A percentile compares a stretch with the other conserved stretches of the same genome.
phyloP scores from a whole-genome alignment of 306 rosid genomes.

The Cucumis cinereus region DNA sequence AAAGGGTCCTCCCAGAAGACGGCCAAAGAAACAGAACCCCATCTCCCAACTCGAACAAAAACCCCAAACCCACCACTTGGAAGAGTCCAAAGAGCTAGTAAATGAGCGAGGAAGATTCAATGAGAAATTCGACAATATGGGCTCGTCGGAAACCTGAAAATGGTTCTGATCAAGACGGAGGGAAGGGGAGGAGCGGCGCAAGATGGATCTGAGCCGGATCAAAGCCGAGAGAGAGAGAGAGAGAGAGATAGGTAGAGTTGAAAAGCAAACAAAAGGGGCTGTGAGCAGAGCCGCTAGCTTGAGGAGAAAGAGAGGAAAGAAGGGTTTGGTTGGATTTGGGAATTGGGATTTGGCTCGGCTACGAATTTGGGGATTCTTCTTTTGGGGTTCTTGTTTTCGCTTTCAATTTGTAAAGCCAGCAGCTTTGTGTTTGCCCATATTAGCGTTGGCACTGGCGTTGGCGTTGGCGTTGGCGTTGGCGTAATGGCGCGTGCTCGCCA shows the following conservation, averaged over 20 bases:
- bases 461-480: not conserved
- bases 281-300: conserved; percentile 43
- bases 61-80: not conserved
- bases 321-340: not conserved
- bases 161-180: not conserved
- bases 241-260: not conserved
- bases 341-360: conserved; percentile 4
- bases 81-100: not conserved
- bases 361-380: not conserved
- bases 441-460: not conserved
- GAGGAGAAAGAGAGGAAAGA: not conserved
- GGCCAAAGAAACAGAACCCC: not conserved
- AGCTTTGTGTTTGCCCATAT: not conserved
- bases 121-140: not conserved
- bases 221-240: conserved; percentile 22
- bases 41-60: not conserved
- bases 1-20: not conserved
- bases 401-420: not conserved
- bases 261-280: conserved; percentile 17
- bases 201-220: conserved; percentile 35
- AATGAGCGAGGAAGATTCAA: not conserved
- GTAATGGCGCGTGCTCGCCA: conserved; percentile 3
- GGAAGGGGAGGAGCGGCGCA: conserved; percentile 23
- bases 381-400: not conserved
- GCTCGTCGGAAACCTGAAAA: not conserved